These are phyloP conservation scores for Suillus clintonianus DNA, from an alignment of 768 basidiomycete genomes.

Conservation along the genomic window DNA sequence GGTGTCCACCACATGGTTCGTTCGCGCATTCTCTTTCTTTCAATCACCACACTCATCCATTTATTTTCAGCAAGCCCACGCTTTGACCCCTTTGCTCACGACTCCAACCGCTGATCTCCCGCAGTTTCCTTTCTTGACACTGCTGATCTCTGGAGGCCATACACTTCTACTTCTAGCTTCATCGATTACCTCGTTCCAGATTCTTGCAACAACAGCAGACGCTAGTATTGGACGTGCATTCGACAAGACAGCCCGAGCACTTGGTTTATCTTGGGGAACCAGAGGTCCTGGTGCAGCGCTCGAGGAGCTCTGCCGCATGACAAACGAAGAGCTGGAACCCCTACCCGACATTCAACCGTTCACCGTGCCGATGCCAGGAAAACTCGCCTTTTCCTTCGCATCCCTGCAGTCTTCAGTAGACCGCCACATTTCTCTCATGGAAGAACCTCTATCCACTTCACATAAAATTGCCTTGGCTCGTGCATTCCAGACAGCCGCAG, in stretches of 20 bases:
- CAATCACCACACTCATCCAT: too few species aligned
- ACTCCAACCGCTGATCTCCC: conserved; percentile 43
- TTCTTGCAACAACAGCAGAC: conserved; percentile 75
- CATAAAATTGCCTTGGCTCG: conserved; percentile 54
- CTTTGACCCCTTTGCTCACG: conserved; percentile 78
- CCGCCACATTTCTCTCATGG: conserved; percentile 47
- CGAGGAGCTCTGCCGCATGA: conserved; percentile 61
- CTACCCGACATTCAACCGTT: conserved; percentile 38
- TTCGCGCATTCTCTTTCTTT: neutral
- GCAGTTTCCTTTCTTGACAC: conserved; percentile 82
- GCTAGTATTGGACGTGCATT: conserved; percentile 77
- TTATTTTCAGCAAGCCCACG: conserved; percentile 81
- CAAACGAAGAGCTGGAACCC: conserved; percentile 18
- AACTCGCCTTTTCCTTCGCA: conserved; percentile 76
- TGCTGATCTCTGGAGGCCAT: conserved; percentile 91
- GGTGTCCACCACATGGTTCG: conserved; percentile 95
- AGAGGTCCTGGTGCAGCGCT: conserved; percentile 80
- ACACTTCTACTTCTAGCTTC: conserved; percentile 81
- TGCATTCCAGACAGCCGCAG: conserved; percentile 72
- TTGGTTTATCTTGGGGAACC: conserved; percentile 64
- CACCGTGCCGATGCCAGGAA: conserved; percentile 50
- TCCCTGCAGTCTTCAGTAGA: conserved; percentile 76
- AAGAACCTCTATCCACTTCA: conserved; percentile 29
- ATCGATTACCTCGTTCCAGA: conserved; percentile 57
- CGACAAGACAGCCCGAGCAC: conserved; percentile 78